Conservation (phyloP, 768 basidiomycete species). For the Peribolospora baueri region DNA sequence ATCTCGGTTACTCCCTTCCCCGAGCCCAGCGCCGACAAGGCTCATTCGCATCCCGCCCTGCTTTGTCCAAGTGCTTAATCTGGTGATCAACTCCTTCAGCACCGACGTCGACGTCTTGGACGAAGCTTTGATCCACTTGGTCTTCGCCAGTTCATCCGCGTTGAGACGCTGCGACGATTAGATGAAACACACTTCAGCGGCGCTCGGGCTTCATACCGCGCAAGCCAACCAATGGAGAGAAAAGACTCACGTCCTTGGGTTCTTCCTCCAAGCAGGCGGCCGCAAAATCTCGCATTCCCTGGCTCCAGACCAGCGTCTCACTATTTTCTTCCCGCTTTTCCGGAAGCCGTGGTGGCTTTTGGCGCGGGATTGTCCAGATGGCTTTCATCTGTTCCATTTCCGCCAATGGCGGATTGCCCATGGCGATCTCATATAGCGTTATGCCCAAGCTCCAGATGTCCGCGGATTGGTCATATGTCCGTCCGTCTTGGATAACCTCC, state of each 20-base stretch:
- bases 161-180: conserved; percentile 37
- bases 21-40: conserved; percentile 42
- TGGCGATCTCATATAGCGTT: conserved; percentile 84
- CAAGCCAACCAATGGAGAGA: neutral
- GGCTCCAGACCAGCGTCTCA: conserved; percentile 24
- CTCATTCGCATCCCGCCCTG: conserved; percentile 50
- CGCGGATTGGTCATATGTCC: conserved; percentile 88
- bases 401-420: conserved; percentile 78
- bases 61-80: conserved; percentile 47
- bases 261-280: conserved; percentile 54
- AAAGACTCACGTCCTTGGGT: conserved; percentile 40
- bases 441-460: conserved; percentile 98
- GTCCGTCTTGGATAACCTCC: conserved; percentile 66
- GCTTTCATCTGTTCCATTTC: conserved; percentile 55
- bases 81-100: conserved; percentile 55
- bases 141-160: conserved; percentile 63
- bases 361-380: conserved; percentile 66
- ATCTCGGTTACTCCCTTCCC: conserved; percentile 25
- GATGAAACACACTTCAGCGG: neutral
- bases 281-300: conserved; percentile 73
- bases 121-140: conserved; percentile 64
- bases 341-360: conserved; percentile 51
- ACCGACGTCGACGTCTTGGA: conserved; percentile 40
- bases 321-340: conserved; percentile 34
- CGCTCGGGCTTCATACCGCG: neutral